Percentiles rank a stretch among this genome's conserved stretches.
Evolutionary conservation across 1,284 basidiomycete species (phyloP).

Genomic region (Pholiota adiposa): DNA sequence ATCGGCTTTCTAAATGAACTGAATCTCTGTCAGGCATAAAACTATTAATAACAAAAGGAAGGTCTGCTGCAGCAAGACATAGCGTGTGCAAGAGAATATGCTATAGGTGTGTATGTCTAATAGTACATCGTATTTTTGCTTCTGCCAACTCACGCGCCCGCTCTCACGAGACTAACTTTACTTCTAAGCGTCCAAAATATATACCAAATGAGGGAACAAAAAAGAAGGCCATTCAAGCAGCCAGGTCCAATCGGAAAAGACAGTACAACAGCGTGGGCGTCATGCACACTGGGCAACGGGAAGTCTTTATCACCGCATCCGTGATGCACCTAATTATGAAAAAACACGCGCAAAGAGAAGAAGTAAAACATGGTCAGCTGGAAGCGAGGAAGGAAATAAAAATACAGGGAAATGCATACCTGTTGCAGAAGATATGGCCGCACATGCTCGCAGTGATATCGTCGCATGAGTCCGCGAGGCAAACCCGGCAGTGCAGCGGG

Average conservation of each 20-base stretch:
- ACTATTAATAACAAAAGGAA: too few relatives aligned
- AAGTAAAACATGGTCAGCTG: too few relatives aligned
- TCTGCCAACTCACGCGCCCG: too few relatives aligned
- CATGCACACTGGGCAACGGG: conserved; percentile 51
- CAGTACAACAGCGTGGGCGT: conserved; percentile 55
- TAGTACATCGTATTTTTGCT: too few relatives aligned
- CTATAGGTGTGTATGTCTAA: too few relatives aligned
- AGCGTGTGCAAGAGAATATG: too few relatives aligned
- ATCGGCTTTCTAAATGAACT: too few relatives aligned
- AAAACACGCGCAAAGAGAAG: neutral
- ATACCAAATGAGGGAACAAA: neutral
- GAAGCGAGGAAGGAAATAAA: conserved; percentile 2
- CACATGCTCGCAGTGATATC: conserved; percentile 58
- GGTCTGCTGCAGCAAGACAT: too few relatives aligned
- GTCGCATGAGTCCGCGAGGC: conserved; percentile 44
- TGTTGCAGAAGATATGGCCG: conserved; percentile 60
- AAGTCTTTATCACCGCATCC: conserved; percentile 44
- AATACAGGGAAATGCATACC: conserved; percentile 35
- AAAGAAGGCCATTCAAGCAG: conserved; percentile 14
- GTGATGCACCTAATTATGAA: conserved; percentile 49
- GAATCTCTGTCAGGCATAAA: too few relatives aligned
- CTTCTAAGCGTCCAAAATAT: neutral
- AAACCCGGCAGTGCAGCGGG: conserved; percentile 49
- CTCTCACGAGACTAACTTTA: neutral
- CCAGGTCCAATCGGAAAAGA: conserved; percentile 44